Evolutionary conservation across 371 early-diverging fungal genomes (phyloP).

Genomic region (Capillidium rhysosporum): DNA sequence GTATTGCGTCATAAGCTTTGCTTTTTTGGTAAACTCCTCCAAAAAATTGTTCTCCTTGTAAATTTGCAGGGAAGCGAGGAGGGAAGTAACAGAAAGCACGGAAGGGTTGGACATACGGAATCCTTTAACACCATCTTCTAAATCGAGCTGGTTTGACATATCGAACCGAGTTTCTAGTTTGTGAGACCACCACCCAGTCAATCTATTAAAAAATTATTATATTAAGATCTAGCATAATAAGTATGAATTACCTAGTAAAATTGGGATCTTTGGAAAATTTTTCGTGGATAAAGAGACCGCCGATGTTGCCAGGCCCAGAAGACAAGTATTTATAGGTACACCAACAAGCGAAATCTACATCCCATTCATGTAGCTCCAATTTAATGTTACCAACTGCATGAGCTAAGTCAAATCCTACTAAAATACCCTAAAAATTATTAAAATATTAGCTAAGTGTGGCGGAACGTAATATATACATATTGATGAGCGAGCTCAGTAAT

Average conservation of each 20-base stretch:
- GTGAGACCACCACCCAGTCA: constrained; percentile 94
- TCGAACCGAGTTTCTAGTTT: constrained; percentile 55
- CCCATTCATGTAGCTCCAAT: constrained; percentile 80
- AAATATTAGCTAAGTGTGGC: background rate
- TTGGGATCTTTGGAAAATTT: constrained; percentile 31
- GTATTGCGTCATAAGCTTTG: constrained; percentile 25
- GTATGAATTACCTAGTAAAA: constrained; percentile 19
- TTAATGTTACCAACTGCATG: constrained; percentile 92
- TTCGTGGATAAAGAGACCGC: constrained; percentile 69
- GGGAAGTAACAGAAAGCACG: constrained; percentile 42
- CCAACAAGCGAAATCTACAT: constrained; percentile 96
- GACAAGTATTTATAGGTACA: constrained; percentile 96
- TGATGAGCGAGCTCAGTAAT: constrained; percentile 71
- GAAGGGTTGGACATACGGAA: constrained; percentile 82
- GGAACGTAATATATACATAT: constrained; percentile 22
- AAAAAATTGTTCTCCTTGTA: constrained; percentile 51
- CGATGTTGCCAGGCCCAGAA: constrained; percentile 87
- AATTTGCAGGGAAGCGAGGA: constrained; percentile 59
- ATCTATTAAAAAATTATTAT: constrained; percentile 15
- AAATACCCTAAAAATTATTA: constrained; percentile 35
- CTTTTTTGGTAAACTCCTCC: constrained; percentile 50
- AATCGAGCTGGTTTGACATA: constrained; percentile 54
- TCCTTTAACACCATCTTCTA: constrained; percentile 61
- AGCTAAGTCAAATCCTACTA: constrained; percentile 90
- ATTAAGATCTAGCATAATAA: background rate